Conservation (phyloP, 306 rosid genomes). For the Prunus mira region DNA sequence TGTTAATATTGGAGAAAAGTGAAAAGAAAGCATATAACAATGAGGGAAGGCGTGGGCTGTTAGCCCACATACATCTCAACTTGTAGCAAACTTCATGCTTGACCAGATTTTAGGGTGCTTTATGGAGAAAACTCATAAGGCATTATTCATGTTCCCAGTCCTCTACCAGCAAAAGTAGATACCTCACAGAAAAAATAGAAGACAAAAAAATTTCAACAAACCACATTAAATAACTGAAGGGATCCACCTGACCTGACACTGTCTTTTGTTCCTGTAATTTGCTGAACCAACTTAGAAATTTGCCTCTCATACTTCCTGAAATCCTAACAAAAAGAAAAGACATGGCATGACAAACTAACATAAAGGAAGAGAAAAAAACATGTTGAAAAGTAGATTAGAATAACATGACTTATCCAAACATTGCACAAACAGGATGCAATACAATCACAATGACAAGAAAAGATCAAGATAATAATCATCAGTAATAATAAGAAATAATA, state of each 20-base stretch:
- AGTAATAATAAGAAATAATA: constrained; percentile 11
- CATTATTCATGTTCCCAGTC: background rate
- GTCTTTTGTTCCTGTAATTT: constrained; percentile 65
- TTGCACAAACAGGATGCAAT: background rate
- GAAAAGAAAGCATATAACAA: background rate
- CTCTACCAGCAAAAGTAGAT: background rate
- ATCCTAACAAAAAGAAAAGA: constrained; percentile 43
- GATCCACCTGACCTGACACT: constrained; percentile 59
- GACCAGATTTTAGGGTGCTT: background rate
- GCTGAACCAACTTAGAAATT: constrained; percentile 59
- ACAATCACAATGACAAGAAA: background rate
- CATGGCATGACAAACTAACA: constrained; percentile 10
- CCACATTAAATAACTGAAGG: constrained; percentile 3
- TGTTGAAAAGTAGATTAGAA: constrained; percentile 1
- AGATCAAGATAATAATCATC: constrained; percentile 5
- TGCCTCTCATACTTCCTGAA: constrained; percentile 52
- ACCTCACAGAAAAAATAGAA: background rate
- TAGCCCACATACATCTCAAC: background rate
- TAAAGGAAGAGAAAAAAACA: constrained; percentile 1
- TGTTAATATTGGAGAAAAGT: background rate
- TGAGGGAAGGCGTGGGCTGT: background rate
- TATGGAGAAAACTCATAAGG: background rate
- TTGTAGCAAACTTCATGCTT: background rate
- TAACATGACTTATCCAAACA: background rate
- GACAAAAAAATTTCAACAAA: background rate